Percentiles rank a stretch among this genome's conserved stretches.
phyloP scores from a whole-genome alignment of 495 filamentous ascomycete genomes.

The Trichocladium uniseriatum region DNA sequence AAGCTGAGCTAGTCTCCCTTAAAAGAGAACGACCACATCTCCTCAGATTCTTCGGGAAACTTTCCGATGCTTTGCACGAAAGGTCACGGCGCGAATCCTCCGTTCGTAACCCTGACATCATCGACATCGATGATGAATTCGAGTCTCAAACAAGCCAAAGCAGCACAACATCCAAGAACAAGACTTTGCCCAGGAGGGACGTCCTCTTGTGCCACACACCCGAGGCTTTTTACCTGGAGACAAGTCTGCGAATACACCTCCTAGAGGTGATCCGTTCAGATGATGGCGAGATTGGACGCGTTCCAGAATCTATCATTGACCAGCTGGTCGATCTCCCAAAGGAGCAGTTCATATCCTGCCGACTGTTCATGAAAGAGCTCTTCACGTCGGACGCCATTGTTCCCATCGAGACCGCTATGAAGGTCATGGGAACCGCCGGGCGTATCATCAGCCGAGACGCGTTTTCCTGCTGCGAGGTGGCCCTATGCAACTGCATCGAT shows the following conservation, averaged over 20 bases:
- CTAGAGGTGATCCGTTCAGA: slow-evolving; percentile 32
- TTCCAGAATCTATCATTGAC: slow-evolving; percentile 42
- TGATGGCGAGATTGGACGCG: slow-evolving; percentile 26
- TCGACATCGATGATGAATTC: slow-evolving; percentile 74
- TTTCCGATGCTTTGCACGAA: slow-evolving; percentile 41
- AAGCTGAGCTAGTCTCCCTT: slow-evolving; percentile 22
- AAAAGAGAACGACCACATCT: slow-evolving; percentile 26
- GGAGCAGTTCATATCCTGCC: slow-evolving; percentile 51
- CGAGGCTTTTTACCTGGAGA: slow-evolving; percentile 41
- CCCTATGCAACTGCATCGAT: slow-evolving; percentile 58
- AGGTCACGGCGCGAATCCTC: slow-evolving; percentile 21
- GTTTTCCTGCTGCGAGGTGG: slow-evolving; percentile 68
- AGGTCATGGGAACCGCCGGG: slow-evolving; percentile 40
- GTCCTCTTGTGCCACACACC: slow-evolving; percentile 36
- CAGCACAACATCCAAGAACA: slow-evolving; percentile 24
- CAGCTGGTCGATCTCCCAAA: slow-evolving; percentile 49
- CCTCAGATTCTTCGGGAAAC: slow-evolving; percentile 30
- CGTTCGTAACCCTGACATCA: slow-evolving; percentile 41
- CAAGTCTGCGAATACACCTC: slow-evolving; percentile 30
- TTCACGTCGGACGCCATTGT: slow-evolving; percentile 37
- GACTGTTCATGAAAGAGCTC: slow-evolving; percentile 42
- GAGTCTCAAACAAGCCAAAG: slow-evolving; percentile 45
- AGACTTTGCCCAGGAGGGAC: slow-evolving; percentile 39
- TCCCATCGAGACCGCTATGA: slow-evolving; percentile 30
- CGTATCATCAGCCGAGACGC: slow-evolving; percentile 53